These are phyloP conservation scores for Buxus sempervirens DNA, from an alignment of 164 flowering plant species.

Conservation along the genomic window DNA sequence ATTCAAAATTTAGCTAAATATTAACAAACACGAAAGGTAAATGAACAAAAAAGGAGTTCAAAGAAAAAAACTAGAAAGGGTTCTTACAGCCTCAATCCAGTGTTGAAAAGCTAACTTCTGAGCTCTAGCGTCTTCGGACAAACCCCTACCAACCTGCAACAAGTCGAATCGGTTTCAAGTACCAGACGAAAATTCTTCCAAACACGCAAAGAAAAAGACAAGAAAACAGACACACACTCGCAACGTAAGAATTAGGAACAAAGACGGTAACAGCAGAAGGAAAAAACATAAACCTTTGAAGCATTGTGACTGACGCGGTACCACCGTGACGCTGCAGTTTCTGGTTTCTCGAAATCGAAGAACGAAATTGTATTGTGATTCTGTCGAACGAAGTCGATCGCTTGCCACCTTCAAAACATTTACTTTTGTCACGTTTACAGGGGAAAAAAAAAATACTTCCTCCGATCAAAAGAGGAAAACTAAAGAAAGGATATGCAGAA, in stretches of 20 bases:
- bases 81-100: slow-evolving; percentile 93
- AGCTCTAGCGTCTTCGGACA: slow-evolving; percentile 65
- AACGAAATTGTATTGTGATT: slow-evolving; percentile 74
- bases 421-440: not conserved
- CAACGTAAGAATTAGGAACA: not conserved
- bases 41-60: not conserved
- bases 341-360: slow-evolving; percentile 58
- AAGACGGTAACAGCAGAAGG: slow-evolving; percentile 4
- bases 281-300: slow-evolving; percentile 55
- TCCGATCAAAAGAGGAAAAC: not conserved
- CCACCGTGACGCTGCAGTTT: slow-evolving; percentile 64
- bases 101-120: slow-evolving; percentile 84
- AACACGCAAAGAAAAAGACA: not conserved
- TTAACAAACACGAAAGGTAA: not conserved
- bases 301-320: slow-evolving; percentile 60
- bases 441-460: not conserved
- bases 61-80: not conserved
- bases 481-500: not conserved
- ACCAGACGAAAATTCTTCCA: not conserved
- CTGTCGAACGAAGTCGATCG: slow-evolving; percentile 61
- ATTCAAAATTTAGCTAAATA: not conserved
- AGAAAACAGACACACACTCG: not conserved
- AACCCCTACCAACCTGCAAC: slow-evolving; percentile 77
- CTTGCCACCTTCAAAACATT: slow-evolving; percentile 58
- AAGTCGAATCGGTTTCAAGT: not conserved